phyloP scores from a whole-genome alignment of 495 filamentous ascomycete genomes.

The Aspergillus conjunctus region DNA sequence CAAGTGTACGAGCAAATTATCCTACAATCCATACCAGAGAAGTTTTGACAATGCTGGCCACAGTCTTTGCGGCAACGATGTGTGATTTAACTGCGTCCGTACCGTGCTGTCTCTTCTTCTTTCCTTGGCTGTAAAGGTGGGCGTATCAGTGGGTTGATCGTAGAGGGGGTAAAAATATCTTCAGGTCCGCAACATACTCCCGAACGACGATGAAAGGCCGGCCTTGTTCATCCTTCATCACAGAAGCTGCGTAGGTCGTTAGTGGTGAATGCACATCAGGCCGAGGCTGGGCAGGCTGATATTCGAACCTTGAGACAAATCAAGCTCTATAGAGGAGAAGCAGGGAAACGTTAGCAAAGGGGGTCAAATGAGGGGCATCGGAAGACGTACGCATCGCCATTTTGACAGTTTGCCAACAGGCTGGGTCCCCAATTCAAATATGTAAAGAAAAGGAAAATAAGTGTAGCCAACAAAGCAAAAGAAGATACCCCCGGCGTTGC shows the following conservation, averaged over 20 bases:
- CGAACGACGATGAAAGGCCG: conserved; percentile 97
- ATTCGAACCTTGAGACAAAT: conserved; percentile 69
- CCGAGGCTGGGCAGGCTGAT: background rate
- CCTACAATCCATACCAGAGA: conserved; percentile 62
- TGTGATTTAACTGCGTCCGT: conserved; percentile 97
- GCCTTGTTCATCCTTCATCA: conserved; percentile 91
- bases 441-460: conserved; percentile 18
- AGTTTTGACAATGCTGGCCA: conserved; percentile 95
- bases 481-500: conserved; percentile 23
- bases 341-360: conserved; percentile 32
- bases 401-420: conserved; percentile 47
- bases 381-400: conserved; percentile 66
- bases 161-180: conserved; percentile 16
- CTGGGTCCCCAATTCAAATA: conserved; percentile 27
- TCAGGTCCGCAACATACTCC: conserved; percentile 69
- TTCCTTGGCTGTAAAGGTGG: conserved; percentile 72
- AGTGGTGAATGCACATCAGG: conserved; percentile 21
- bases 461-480: conserved; percentile 15
- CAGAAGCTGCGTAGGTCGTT: conserved; percentile 56
- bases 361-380: conserved; percentile 41
- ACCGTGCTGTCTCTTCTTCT: conserved; percentile 95
- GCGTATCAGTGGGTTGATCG: conserved; percentile 23
- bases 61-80: conserved; percentile 93
- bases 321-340: conserved; percentile 57
- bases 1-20: background rate